phyloP scores from a whole-genome alignment of 164 flowering plant species.

The Umbilicus rupestris region DNA sequence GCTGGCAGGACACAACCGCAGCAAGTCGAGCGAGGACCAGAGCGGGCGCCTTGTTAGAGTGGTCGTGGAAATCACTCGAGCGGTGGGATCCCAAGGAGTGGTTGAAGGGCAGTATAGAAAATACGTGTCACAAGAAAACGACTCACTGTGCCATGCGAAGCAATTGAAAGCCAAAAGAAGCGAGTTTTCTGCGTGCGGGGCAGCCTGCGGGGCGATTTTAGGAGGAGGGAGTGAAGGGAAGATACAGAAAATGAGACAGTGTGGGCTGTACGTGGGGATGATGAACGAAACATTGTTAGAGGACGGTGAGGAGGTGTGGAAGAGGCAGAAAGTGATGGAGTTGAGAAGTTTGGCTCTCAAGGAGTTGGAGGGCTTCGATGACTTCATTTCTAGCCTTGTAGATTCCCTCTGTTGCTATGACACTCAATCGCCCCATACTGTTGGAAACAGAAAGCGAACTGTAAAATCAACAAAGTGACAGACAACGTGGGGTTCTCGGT shows the following conservation, averaged over 20 bases:
- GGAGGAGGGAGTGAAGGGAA: slow-evolving; percentile 58
- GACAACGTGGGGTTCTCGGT: too few relatives aligned
- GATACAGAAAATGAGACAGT: slow-evolving; percentile 41
- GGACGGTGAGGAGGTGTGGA: slow-evolving; percentile 8
- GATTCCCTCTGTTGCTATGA: background rate
- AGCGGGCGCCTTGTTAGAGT: slow-evolving; percentile 36
- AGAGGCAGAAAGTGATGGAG: slow-evolving; percentile 14
- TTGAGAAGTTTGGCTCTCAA: slow-evolving; percentile 15
- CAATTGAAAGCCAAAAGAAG: slow-evolving; percentile 31
- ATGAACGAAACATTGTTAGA: slow-evolving; percentile 20
- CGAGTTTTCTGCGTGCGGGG: slow-evolving; percentile 42
- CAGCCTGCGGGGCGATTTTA: slow-evolving; percentile 64
- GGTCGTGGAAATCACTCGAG: slow-evolving; percentile 39
- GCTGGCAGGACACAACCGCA: slow-evolving; percentile 17
- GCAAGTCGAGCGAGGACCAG: slow-evolving; percentile 11
- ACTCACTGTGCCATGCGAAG: background rate
- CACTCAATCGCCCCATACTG: too few relatives aligned
- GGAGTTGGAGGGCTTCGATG: slow-evolving; percentile 2
- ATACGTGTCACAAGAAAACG: background rate
- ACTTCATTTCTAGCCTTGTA: background rate
- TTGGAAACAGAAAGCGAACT: too few relatives aligned
- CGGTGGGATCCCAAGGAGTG: slow-evolving; percentile 43
- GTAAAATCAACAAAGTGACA: too few relatives aligned
- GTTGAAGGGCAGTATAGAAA: slow-evolving; percentile 29
- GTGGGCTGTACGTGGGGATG: slow-evolving; percentile 43